phyloP scores from a whole-genome alignment of 257 asterid genomes.

The Solanum rostratum region DNA sequence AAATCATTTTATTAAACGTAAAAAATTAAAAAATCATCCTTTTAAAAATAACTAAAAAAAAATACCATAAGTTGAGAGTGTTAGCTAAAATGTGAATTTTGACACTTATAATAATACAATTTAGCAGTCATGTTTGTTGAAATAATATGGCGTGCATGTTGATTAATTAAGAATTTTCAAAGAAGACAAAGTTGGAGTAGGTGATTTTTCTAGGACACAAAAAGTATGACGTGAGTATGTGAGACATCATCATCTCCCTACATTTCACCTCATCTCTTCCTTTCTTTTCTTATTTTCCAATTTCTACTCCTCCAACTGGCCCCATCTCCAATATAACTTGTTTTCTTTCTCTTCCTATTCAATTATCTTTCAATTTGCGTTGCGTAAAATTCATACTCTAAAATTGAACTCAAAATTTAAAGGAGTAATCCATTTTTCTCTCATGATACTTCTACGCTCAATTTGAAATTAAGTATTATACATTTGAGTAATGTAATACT shows the following conservation, averaged over 20 bases:
- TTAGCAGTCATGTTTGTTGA: neutral
- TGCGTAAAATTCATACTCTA: too few species aligned
- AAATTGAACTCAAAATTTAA: too few species aligned
- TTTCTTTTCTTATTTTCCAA: neutral
- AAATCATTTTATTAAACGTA: neutral
- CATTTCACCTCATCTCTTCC: neutral
- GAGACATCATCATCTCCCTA: neutral
- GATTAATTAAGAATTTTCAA: neutral
- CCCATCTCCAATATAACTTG: neutral
- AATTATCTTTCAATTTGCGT: too few species aligned
- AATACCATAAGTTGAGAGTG: neutral
- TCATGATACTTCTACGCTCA: neutral
- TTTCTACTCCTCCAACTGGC: neutral
- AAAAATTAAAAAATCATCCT: neutral
- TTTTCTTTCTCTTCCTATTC: too few species aligned
- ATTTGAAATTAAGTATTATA: neutral
- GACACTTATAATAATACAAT: neutral
- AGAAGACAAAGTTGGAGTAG: neutral
- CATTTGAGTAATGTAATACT: neutral
- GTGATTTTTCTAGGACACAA: neutral
- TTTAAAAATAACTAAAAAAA: neutral
- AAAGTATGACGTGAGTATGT: neutral
- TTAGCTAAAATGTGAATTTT: neutral
- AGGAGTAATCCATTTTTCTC: too few species aligned
- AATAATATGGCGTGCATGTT: neutral